These are phyloP conservation scores for Fraxinus pennsylvanica DNA, from an alignment of 257 asterid genomes.

Conservation along the genomic window DNA sequence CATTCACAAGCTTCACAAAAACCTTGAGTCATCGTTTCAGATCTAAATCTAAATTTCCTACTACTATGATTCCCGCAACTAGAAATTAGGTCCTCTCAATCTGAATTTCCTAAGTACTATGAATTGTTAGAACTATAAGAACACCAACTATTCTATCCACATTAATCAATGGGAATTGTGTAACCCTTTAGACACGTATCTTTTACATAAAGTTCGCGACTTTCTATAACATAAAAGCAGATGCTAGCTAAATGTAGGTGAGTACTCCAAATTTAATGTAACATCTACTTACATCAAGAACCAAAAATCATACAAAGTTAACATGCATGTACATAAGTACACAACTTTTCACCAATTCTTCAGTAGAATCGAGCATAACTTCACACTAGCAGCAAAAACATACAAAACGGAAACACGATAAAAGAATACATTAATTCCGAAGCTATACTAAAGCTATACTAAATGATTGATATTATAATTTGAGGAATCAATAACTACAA, in stretches of 20 bases:
- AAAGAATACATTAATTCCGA: background rate
- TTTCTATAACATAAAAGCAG: background rate
- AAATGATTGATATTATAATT: background rate
- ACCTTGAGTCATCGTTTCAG: background rate
- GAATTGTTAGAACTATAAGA: background rate
- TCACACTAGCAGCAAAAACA: background rate
- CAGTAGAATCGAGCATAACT: background rate
- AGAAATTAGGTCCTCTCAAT: background rate
- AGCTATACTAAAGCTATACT: background rate
- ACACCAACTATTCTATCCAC: background rate
- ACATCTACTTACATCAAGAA: background rate
- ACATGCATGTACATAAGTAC: background rate
- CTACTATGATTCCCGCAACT: background rate
- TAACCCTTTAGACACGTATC: background rate
- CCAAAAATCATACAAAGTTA: background rate
- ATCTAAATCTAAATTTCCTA: background rate
- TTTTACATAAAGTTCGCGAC: background rate
- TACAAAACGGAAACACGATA: background rate
- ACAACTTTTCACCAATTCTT: constrained; percentile 2
- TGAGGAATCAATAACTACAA: background rate
- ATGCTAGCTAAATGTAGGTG: background rate
- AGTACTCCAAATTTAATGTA: background rate
- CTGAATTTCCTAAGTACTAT: background rate
- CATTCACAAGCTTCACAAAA: background rate
- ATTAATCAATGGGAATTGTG: background rate